These are phyloP conservation scores for Yarrowia galli DNA, from an alignment of 1,139 yeast genomes.

Conservation along the genomic window DNA sequence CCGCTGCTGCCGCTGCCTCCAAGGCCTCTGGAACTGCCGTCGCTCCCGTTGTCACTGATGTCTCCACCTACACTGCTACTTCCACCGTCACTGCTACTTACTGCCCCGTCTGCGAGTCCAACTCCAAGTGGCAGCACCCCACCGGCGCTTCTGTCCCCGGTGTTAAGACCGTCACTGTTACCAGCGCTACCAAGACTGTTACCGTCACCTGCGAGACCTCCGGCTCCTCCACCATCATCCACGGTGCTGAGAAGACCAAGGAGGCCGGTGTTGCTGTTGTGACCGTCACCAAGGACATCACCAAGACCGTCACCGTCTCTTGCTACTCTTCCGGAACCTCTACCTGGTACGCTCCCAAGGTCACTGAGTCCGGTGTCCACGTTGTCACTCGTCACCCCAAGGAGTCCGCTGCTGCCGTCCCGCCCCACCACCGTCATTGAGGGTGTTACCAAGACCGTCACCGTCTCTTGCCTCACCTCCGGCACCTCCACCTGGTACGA, in stretches of 20 bases:
- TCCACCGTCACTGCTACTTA: conserved; percentile 27
- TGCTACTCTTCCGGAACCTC: conserved; percentile 21
- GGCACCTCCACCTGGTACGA: conserved; percentile 29
- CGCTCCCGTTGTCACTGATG: background rate
- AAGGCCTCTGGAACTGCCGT: no score
- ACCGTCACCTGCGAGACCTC: conserved; percentile 35
- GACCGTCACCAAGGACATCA: conserved; percentile 2
- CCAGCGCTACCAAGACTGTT: conserved; percentile 22
- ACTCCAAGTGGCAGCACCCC: conserved; percentile 11
- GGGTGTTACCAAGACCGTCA: conserved; percentile 30
- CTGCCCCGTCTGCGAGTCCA: conserved; percentile 17
- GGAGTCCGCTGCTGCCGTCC: background rate
- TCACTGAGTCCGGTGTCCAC: conserved; percentile 11
- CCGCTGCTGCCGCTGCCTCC: background rate
- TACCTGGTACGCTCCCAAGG: conserved; percentile 27
- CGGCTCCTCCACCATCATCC: conserved; percentile 1
- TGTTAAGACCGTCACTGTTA: conserved; percentile 16
- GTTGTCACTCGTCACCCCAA: conserved; percentile 17
- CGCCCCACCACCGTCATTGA: conserved; percentile 17
- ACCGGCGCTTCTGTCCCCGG: conserved; percentile 5
- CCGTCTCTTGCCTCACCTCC: conserved; percentile 19
- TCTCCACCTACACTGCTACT: conserved; percentile 1
- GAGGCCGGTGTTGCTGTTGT: conserved; percentile 24
- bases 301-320: conserved; percentile 33
- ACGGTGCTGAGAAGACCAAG: conserved; percentile 8